Conservation (phyloP, 495 filamentous ascomycete genomes). For the Trichocladium antarcticum region DNA sequence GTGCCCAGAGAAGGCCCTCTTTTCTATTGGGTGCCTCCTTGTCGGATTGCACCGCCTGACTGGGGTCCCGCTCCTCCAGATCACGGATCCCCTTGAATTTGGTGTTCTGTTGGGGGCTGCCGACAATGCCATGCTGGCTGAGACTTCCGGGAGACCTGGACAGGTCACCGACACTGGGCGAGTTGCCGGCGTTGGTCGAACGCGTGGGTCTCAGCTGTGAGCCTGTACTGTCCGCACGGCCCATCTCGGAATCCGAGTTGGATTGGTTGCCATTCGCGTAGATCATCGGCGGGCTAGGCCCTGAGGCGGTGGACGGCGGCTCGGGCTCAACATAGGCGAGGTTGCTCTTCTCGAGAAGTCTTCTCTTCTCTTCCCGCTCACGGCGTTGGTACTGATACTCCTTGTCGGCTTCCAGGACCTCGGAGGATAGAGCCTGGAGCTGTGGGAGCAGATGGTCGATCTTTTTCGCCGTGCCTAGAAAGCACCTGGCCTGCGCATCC, state of each 20-base stretch:
- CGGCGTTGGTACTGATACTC: conserved; percentile 89
- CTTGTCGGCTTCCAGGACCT: conserved; percentile 86
- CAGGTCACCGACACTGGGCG: conserved; percentile 24
- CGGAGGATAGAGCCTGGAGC: conserved; percentile 78
- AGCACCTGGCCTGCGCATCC: conserved; percentile 76
- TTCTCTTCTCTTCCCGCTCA: conserved; percentile 85
- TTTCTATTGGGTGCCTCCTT: conserved; percentile 51
- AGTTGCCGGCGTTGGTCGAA: conserved; percentile 21
- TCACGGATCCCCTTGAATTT: conserved; percentile 84
- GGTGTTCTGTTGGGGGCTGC: conserved; percentile 46
- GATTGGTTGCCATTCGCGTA: conserved; percentile 31
- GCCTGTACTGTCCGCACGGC: conserved; percentile 59
- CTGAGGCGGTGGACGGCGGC: conserved; percentile 23
- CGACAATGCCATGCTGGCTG: conserved; percentile 24
- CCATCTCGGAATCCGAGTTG: conserved; percentile 53
- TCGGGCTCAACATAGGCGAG: conserved; percentile 71
- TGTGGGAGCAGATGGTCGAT: conserved; percentile 82
- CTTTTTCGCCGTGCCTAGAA: conserved; percentile 70
- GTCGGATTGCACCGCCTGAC: conserved; percentile 32
- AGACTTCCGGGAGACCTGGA: conserved; percentile 37
- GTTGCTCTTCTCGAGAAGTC: conserved; percentile 79
- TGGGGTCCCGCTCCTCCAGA: conserved; percentile 67
- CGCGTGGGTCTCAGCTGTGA: conserved; percentile 47
- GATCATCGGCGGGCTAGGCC: conserved; percentile 14
- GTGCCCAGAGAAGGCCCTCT: conserved; percentile 88